Evolutionary conservation across 148 eudicot species (phyloP).

Genomic region (Simmondsia chinensis): DNA sequence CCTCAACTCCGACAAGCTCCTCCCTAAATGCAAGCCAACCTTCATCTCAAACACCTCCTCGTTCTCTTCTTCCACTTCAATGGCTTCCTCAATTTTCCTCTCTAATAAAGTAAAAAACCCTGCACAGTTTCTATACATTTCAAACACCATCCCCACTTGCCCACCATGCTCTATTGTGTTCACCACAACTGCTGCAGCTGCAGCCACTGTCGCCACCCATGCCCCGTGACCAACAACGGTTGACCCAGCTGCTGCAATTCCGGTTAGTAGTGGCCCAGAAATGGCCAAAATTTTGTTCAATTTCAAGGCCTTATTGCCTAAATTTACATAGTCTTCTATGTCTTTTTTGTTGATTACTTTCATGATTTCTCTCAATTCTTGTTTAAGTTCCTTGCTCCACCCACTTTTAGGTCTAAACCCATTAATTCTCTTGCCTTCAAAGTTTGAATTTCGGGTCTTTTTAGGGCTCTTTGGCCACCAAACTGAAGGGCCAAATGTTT

Average conservation of each 20-base stretch:
- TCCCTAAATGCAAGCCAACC: conserved; percentile 29
- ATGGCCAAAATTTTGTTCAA: conserved; percentile 35
- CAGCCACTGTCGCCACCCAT: conserved; percentile 18
- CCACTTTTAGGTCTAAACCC: conserved; percentile 7
- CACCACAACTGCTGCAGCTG: conserved; percentile 16
- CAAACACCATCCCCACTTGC: conserved; percentile 74
- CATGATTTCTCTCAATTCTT: conserved; percentile 26
- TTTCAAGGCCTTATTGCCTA: conserved; percentile 37
- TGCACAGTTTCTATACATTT: conserved; percentile 60
- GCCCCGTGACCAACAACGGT: conserved; percentile 16
- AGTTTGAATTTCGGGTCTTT: not conserved
- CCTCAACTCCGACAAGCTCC: conserved; percentile 22
- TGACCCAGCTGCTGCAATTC: conserved; percentile 33
- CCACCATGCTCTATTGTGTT: conserved; percentile 56
- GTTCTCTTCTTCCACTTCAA: conserved; percentile 16
- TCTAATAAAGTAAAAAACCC: conserved; percentile 32
- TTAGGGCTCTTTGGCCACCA: conserved; percentile 26
- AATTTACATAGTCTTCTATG: conserved; percentile 34
- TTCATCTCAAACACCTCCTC: conserved; percentile 32
- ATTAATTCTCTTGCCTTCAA: not conserved
- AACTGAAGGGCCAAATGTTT: conserved; percentile 15
- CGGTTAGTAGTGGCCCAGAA: conserved; percentile 30
- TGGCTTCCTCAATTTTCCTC: conserved; percentile 14
- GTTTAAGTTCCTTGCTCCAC: conserved; percentile 22
- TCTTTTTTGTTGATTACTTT: conserved; percentile 22